These are phyloP conservation scores for Sideroxylon spinosum DNA, from an alignment of 179 eudicot species.

Conservation along the genomic window DNA sequence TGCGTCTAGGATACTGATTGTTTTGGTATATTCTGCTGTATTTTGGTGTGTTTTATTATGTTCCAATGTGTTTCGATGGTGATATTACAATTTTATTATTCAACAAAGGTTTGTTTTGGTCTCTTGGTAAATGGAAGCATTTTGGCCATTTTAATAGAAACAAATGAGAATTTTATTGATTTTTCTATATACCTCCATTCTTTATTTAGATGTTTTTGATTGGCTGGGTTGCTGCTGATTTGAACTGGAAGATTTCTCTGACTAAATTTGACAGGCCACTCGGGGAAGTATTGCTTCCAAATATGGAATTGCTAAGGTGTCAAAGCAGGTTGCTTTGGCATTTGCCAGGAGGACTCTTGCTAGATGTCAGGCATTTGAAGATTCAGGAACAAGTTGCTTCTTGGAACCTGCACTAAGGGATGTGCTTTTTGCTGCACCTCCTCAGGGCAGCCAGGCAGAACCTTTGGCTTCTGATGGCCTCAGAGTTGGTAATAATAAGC, in stretches of 20 bases:
- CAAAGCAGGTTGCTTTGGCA: conserved; percentile 77
- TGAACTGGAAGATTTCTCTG: conserved; percentile 8
- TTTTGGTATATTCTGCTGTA: too few relatives aligned
- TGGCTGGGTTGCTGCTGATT: conserved; percentile 7
- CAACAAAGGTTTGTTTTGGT: too few relatives aligned
- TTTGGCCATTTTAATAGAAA: too few relatives aligned
- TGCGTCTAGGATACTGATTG: too few relatives aligned
- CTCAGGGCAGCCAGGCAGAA: conserved; percentile 32
- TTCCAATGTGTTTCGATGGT: too few relatives aligned
- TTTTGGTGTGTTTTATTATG: too few relatives aligned
- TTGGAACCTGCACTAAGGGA: conserved; percentile 66
- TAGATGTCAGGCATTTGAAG: conserved; percentile 63
- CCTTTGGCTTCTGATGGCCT: conserved; percentile 20
- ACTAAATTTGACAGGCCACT: conserved; percentile 51
- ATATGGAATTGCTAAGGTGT: conserved; percentile 57
- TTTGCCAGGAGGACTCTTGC: conserved; percentile 73
- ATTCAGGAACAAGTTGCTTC: conserved; percentile 72
- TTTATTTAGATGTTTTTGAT: conserved; percentile 10
- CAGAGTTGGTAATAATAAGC: conserved; percentile 24
- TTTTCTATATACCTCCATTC: neutral
- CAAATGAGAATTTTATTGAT: neutral
- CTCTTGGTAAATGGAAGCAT: too few relatives aligned
- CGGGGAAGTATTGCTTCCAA: conserved; percentile 66
- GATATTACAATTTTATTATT: too few relatives aligned
- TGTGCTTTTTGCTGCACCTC: conserved; percentile 48